These are phyloP conservation scores for Meripilus lineatus DNA, from an alignment of 1,284 basidiomycete species.

Conservation along the genomic window DNA sequence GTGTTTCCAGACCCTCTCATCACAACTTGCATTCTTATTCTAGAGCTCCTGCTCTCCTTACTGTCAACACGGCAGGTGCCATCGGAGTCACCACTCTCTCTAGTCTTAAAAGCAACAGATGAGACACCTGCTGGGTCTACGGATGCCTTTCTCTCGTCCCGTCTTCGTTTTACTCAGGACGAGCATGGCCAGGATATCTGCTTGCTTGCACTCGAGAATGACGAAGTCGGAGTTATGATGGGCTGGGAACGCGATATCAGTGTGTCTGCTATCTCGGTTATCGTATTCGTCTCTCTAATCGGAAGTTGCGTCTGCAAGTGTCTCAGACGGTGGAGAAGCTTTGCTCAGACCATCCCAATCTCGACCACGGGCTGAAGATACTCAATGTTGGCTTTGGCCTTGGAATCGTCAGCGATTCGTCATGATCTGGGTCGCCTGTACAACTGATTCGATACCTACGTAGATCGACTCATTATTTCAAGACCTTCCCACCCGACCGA, in stretches of 20 bases:
- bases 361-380: conserved; percentile 53
- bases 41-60: conserved; percentile 66
- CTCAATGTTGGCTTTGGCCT: conserved; percentile 95
- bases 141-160: conserved; percentile 69
- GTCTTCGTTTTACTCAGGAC: conserved; percentile 70
- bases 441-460: conserved; percentile 14
- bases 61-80: conserved; percentile 40
- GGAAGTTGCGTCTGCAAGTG: conserved; percentile 46
- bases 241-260: conserved; percentile 87
- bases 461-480: conserved; percentile 87
- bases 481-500: conserved; percentile 51
- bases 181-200: conserved; percentile 79
- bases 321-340: conserved; percentile 61
- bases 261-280: conserved; percentile 26
- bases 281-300: conserved; percentile 14
- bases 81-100: conserved; percentile 35
- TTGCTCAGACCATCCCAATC: conserved; percentile 47
- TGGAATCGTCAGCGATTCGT: conserved; percentile 67
- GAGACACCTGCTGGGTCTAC: conserved; percentile 71
- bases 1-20: conserved; percentile 8
- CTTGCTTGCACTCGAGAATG: conserved; percentile 63
- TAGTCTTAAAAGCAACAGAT: conserved; percentile 56
- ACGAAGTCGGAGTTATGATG: conserved; percentile 91
- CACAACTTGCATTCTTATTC: conserved; percentile 4
- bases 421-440: neutral